A percentile compares a stretch with the other conserved stretches of the same genome.
These are phyloP conservation scores for Nakaseomyces uthaithaninus DNA, from an alignment of 1,139 yeast genomes.

Conservation along the genomic window DNA sequence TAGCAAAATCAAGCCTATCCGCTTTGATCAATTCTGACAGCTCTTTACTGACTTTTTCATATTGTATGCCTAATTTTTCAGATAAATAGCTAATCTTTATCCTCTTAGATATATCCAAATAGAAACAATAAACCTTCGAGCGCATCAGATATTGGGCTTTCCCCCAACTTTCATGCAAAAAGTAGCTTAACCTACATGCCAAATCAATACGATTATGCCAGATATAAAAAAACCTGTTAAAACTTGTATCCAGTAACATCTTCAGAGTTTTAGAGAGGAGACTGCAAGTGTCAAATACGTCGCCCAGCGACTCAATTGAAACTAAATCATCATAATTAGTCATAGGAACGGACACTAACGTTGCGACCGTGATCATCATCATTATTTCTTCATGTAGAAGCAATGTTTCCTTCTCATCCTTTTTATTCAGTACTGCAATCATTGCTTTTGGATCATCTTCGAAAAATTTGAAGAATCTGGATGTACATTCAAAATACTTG, in stretches of 20 bases:
- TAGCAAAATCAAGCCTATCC: constrained; percentile 19
- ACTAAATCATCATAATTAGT: constrained; percentile 25
- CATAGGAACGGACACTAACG: constrained; percentile 24
- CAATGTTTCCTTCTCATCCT: constrained; percentile 6
- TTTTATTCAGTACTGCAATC: constrained; percentile 6
- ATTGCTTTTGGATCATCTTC: constrained; percentile 3
- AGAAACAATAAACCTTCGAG: constrained; percentile 25
- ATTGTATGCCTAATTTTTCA: constrained; percentile 18
- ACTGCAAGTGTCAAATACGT: constrained; percentile 14
- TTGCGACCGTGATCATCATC: constrained; percentile 21
- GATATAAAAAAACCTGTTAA: constrained; percentile 19
- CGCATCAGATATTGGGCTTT: constrained; percentile 20
- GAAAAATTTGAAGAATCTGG: constrained; percentile 17
- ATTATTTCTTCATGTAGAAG: constrained; percentile 15
- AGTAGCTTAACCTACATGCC: constrained; percentile 15
- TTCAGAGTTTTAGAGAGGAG: constrained; percentile 15
- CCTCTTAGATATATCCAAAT: constrained; percentile 22
- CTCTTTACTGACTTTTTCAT: constrained; percentile 16
- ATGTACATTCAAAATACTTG: constrained; percentile 21
- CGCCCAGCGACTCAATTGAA: constrained; percentile 15
- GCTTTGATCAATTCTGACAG: constrained; percentile 15
- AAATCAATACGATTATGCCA: constrained; percentile 20
- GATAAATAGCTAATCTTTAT: constrained; percentile 24
- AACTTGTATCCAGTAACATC: constrained; percentile 21
- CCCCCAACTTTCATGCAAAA: constrained; percentile 20